These are phyloP conservation scores for Pseudodiploospora longispora DNA, from an alignment of 2,329 filamentous ascomycete genomes.

Conservation along the genomic window DNA sequence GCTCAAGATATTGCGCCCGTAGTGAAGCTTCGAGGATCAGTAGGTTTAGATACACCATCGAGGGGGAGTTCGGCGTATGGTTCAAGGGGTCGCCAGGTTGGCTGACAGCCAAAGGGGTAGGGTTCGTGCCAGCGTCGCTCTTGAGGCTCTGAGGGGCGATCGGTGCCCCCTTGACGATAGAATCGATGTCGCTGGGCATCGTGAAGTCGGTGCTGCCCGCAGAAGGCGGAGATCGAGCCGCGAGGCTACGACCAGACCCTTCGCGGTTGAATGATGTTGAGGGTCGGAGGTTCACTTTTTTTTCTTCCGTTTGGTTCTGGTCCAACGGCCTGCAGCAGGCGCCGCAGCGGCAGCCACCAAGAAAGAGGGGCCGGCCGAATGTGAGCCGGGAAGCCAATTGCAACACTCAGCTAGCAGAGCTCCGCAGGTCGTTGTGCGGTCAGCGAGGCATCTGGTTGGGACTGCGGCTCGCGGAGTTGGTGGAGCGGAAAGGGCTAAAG, in stretches of 20 bases:
- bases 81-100: conserved; percentile 63
- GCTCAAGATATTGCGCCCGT: conserved; percentile 83
- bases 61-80: conserved; percentile 79
- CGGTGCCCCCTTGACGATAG: conserved; percentile 85
- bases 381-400: not conserved
- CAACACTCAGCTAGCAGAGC: not conserved
- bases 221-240: not conserved
- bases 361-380: not conserved
- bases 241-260: not conserved
- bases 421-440: not conserved
- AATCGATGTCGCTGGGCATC: conserved; percentile 68
- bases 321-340: too few species aligned
- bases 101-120: conserved; percentile 34
- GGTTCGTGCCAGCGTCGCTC: conserved; percentile 30
- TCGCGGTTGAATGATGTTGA: too few species aligned
- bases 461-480: not conserved
- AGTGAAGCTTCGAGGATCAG: conserved; percentile 93
- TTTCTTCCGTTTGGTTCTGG: too few species aligned
- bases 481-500: not conserved
- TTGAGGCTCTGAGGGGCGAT: conserved; percentile 49
- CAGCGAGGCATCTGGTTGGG: not conserved
- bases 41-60: conserved; percentile 96
- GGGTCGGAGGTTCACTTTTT: too few species aligned
- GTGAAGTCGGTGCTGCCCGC: not conserved
- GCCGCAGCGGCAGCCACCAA: not conserved